Base-by-base conservation (phyloP, 208 protist genomes). In the Leishmania tropica region DNA sequence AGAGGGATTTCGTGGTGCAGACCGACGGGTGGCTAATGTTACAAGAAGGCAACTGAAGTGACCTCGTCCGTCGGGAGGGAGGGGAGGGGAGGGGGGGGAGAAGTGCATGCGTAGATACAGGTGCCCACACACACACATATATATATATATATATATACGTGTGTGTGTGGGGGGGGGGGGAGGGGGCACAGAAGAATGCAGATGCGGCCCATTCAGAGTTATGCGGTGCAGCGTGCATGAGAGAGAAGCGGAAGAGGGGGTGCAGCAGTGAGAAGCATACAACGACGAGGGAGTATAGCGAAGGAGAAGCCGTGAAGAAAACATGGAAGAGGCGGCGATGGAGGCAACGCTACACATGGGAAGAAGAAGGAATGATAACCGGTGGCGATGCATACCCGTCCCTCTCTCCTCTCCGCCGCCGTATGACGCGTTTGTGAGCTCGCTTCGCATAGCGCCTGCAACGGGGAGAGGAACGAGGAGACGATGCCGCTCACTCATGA, bases 1-100 rank as follows among this genome's bases (percentile, higher is more conserved):
- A 28, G 24, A 74, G 21, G 35, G 45, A 81, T 42, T 42, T 71
- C 64, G 42, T 28, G 54, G 73, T 78, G 79, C 31, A 83, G 73
- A 84, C 68, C 15, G 13, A 21, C 15, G 0, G 31, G 62, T 17
- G 13, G 62, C 28, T 15, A 51, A 24, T 53, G 24, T 53, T 4
- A 51, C 19, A 31, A 35, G 42, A 74, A 74, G 42, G 24, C 15
- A 48, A 28, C 68, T 74, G 68, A 28, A 1, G 42, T 35, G 8
- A 19, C 28, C 42, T 2, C 68, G 35, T 68, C 11, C 62, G 15
- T 68, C 2, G 45, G 8, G 62, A 4, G 31, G 0, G 17, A 15
- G 62, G 28, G 7, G n/a, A 40, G 51, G 10, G 6, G 51, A n/a
- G n/a, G n/a, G n/a, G n/a, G n/a, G n/a, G n/a, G n/a, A n/a, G n/a